These are phyloP conservation scores for Rhododendron ferrugineum DNA, from an alignment of 148 eudicot species.

Conservation along the genomic window DNA sequence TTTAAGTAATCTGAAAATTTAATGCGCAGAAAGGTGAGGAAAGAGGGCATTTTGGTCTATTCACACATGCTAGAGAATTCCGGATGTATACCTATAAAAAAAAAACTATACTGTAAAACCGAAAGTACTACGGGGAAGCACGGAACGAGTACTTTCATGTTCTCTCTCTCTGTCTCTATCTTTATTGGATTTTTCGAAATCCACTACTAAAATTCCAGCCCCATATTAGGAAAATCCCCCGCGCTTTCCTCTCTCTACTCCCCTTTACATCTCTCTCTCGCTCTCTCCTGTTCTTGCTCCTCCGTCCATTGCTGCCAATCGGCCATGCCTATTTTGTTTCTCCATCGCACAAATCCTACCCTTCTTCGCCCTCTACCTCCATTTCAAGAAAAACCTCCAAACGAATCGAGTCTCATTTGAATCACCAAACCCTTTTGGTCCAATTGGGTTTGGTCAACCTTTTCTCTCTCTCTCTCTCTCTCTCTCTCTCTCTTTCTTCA, in stretches of 20 bases:
- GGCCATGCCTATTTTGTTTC: neutral
- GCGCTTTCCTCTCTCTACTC: constrained; percentile 5
- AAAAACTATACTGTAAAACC: too few relatives aligned
- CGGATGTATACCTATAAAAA: neutral
- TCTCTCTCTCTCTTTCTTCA: neutral
- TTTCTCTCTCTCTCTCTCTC: neutral
- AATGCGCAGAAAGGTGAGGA: neutral
- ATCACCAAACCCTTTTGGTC: neutral
- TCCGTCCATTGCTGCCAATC: neutral
- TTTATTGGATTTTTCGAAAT: neutral
- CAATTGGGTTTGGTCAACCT: constrained; percentile 8
- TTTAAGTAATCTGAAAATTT: neutral
- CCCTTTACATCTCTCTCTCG: neutral
- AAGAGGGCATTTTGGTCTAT: neutral
- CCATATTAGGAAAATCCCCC: neutral
- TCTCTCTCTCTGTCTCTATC: neutral
- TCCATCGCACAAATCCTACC: neutral
- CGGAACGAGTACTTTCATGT: neutral
- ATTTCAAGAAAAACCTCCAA: neutral
- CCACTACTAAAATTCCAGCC: neutral
- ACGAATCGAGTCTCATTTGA: neutral
- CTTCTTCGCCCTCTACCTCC: neutral
- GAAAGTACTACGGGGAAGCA: constrained; percentile 2
- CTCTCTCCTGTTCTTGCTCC: neutral
- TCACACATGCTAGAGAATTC: neutral